A percentile compares a stretch with the other conserved stretches of the same genome.
phyloP scores from a whole-genome alignment of 1,284 basidiomycete species.

The Heterobasidion occidentale region DNA sequence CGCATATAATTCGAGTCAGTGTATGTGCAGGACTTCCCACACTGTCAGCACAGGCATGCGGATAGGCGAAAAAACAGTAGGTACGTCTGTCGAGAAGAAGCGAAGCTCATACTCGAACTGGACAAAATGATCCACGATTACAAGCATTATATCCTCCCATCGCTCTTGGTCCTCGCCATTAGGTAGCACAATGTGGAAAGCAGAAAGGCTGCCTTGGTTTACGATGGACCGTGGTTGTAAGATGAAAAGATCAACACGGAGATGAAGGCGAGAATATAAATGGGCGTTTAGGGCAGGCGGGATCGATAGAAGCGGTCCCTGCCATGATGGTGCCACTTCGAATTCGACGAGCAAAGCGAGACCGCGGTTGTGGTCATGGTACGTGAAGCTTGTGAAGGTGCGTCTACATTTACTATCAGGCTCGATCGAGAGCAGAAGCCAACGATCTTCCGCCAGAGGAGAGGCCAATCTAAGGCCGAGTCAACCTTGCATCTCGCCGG shows the following conservation, averaged over 20 bases:
- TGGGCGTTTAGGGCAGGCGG: constrained; percentile 9
- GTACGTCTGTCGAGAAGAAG: constrained; percentile 51
- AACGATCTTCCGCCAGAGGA: too few relatives aligned
- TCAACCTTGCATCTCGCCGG: too few relatives aligned
- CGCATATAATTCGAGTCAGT: neutral
- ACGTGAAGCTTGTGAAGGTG: too few relatives aligned
- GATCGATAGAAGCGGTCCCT: too few relatives aligned
- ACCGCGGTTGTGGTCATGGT: too few relatives aligned
- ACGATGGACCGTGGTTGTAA: constrained; percentile 53
- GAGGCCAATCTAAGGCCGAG: too few relatives aligned
- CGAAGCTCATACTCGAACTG: constrained; percentile 46
- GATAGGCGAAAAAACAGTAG: neutral
- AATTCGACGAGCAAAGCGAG: too few relatives aligned
- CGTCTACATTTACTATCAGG: too few relatives aligned
- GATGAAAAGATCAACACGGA: constrained; percentile 25
- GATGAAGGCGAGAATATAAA: neutral
- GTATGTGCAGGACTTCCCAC: neutral
- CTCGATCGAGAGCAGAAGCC: too few relatives aligned
- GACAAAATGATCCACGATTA: constrained; percentile 18
- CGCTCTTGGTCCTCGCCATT: constrained; percentile 75
- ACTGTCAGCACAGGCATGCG: neutral
- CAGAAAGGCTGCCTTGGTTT: constrained; percentile 53
- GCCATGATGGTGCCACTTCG: too few relatives aligned
- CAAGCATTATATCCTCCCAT: constrained; percentile 65
- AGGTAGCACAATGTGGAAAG: constrained; percentile 40